These are phyloP conservation scores for Yarrowia sp. DNA, from an alignment of 805 yeast genomes.

Conservation along the genomic window DNA sequence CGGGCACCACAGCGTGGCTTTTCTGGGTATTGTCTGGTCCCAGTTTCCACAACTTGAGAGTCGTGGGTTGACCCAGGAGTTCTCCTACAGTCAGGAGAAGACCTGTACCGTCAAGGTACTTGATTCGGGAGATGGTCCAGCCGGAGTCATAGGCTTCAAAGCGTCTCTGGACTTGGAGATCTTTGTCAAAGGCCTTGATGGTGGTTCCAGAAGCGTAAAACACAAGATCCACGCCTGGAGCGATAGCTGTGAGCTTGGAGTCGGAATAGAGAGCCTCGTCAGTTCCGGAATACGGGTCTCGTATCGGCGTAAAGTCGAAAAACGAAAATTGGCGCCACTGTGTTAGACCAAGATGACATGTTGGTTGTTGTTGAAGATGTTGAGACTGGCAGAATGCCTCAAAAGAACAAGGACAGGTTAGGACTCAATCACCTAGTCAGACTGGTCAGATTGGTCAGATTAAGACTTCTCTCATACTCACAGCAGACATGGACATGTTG, in stretches of 20 bases:
- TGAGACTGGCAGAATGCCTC: too few species aligned
- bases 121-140: slow-evolving; percentile 66
- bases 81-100: slow-evolving; percentile 74
- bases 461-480: neutral
- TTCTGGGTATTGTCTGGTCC: slow-evolving; percentile 51
- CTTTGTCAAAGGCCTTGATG: slow-evolving; percentile 63
- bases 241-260: slow-evolving; percentile 68
- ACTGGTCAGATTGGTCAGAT: too few species aligned
- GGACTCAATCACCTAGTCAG: too few species aligned
- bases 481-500: slow-evolving; percentile 36
- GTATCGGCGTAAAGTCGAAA: slow-evolving; percentile 80
- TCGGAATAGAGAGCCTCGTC: slow-evolving; percentile 78
- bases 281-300: slow-evolving; percentile 77
- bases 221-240: slow-evolving; percentile 63
- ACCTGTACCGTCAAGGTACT: slow-evolving; percentile 57
- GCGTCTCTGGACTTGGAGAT: slow-evolving; percentile 56
- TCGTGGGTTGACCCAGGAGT: slow-evolving; percentile 70
- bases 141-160: slow-evolving; percentile 72
- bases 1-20: slow-evolving; percentile 66
- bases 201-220: slow-evolving; percentile 63
- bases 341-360: too few species aligned
- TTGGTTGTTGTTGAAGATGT: neutral
- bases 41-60: slow-evolving; percentile 77
- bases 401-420: too few species aligned
- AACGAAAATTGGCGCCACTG: slow-evolving; percentile 86